phyloP scores from a whole-genome alignment of 1,284 basidiomycete genomes.

The Trametes pubescens region DNA sequence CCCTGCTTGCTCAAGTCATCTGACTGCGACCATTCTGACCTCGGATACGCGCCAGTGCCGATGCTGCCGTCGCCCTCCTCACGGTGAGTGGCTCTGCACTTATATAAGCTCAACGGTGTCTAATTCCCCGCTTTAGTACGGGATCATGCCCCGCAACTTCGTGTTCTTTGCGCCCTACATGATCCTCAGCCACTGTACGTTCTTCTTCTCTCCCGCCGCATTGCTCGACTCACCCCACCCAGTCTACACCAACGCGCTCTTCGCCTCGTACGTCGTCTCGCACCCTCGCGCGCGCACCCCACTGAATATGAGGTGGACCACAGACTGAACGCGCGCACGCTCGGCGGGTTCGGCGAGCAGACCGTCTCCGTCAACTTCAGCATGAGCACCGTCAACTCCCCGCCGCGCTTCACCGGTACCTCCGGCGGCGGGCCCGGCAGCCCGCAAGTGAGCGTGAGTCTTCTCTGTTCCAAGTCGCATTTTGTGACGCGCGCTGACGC shows the following conservation, averaged over 20 bases:
- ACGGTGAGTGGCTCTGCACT: conserved; percentile 35
- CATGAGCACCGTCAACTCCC: conserved; percentile 4
- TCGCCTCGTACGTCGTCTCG: conserved; percentile 38
- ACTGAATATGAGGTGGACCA: background rate
- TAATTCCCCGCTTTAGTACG: conserved; percentile 38
- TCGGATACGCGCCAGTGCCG: background rate
- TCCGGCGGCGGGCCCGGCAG: conserved; percentile 2
- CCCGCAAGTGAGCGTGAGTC: background rate
- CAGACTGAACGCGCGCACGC: conserved; percentile 46
- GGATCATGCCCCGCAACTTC: conserved; percentile 48
- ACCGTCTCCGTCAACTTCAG: conserved; percentile 27
- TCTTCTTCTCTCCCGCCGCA: background rate
- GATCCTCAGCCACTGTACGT: conserved; percentile 47
- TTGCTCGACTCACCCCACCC: background rate
- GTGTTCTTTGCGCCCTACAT: conserved; percentile 51
- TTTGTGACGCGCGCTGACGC: background rate
- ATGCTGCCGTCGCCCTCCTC: conserved; percentile 43
- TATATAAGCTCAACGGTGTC: background rate
- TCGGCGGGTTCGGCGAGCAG: conserved; percentile 32
- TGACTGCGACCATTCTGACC: conserved; percentile 32
- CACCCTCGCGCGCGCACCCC: background rate
- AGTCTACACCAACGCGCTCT: conserved; percentile 52
- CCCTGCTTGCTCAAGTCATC: background rate
- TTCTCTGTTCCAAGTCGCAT: background rate
- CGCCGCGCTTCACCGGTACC: conserved; percentile 10